A percentile compares a stretch with the other conserved stretches of the same genome.
Evolutionary conservation across 2,329 filamentous ascomycete genomes (phyloP).

Genomic region (Aspergillus japonicus): DNA sequence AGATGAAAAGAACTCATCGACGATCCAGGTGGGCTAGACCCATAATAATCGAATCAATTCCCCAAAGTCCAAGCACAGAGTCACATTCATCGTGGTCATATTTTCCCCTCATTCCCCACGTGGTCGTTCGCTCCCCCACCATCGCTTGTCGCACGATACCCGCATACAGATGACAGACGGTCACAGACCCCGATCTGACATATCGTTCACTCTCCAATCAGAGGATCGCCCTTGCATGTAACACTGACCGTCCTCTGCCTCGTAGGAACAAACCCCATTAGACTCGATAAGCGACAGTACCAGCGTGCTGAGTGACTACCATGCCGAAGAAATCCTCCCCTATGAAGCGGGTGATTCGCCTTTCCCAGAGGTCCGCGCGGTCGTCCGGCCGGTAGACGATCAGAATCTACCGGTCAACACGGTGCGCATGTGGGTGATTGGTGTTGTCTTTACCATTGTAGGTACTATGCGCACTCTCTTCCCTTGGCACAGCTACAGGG

Average conservation of each 20-base stretch:
- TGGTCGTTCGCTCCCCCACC: not conserved
- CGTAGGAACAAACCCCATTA: slow-evolving; percentile 16
- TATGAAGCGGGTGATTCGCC: slow-evolving; percentile 41
- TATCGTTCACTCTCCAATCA: not conserved
- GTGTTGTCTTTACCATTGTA: slow-evolving; percentile 39
- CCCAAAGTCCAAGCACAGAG: not conserved
- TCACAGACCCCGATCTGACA: slow-evolving; percentile 5
- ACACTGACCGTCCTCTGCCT: not conserved
- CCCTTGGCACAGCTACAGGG: not conserved
- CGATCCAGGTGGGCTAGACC: slow-evolving; percentile 7
- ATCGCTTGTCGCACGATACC: not conserved
- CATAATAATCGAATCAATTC: not conserved
- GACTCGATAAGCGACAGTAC: slow-evolving; percentile 17
- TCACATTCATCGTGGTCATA: not conserved
- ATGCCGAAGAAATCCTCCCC: slow-evolving; percentile 33
- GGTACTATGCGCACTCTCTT: slow-evolving; percentile 11
- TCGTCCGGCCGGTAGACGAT: slow-evolving; percentile 36
- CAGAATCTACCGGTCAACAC: slow-evolving; percentile 33
- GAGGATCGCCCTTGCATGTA: not conserved
- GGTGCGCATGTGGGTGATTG: slow-evolving; percentile 40
- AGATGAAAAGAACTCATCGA: slow-evolving; percentile 6
- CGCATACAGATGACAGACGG: not conserved
- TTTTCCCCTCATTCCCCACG: not conserved
- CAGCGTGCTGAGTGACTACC: slow-evolving; percentile 30
- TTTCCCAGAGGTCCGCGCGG: slow-evolving; percentile 40